Evolutionary conservation across 805 yeast genomes (phyloP), one percentile per base, ranked within the genome.

Genomic region (Jamesozyma spencerorum): DNA sequence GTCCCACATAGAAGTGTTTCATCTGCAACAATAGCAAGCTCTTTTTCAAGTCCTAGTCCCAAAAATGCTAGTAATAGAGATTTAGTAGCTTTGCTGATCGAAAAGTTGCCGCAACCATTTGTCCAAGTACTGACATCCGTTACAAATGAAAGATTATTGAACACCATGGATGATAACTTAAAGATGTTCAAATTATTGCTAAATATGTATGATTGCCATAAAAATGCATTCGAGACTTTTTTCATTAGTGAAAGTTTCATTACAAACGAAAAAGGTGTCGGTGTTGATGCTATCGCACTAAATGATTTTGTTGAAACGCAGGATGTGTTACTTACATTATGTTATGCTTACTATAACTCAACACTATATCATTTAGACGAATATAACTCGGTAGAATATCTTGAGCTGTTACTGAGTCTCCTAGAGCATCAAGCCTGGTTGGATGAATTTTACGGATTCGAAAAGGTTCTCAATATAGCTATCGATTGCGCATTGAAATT

Each of bases 361-460:
- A 53, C 60, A 20, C 39, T 53, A 35, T 55, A 55, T 37, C 54
- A 53, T 33, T 46, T 54, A 31, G 46, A 31, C 18, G 47, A 44
- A 18, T 45, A 31, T 26, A 41, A 40, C 22, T 40, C 44, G 12
- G 29, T 32, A 42, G 54, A 49, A 10, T 54, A 55, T 43, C 40
- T 59, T 19, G 62, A 60, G 34, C 44, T 49, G 13, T 36, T 59
- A 12, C 37, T 60, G 15, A 37, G 47, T n/a, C 37, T 59, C 19
- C 40, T 57, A 27, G 54, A 53, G n/a, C 47, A 51, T 28, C 57
- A 51, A 36, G 28, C 40, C 17, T 55, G 59, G 58, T 31, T 57
- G 14, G 53, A 53, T 15, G 61, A 57, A 37, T 35, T 37, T 31
- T 55, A 50, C 35, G 58, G 54, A 1, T 47, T 46, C 36, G 57